Percentiles rank a stretch among this genome's conserved stretches.
phyloP scores from a whole-genome alignment of 495 filamentous ascomycete genomes.

The Penicillium salamii region DNA sequence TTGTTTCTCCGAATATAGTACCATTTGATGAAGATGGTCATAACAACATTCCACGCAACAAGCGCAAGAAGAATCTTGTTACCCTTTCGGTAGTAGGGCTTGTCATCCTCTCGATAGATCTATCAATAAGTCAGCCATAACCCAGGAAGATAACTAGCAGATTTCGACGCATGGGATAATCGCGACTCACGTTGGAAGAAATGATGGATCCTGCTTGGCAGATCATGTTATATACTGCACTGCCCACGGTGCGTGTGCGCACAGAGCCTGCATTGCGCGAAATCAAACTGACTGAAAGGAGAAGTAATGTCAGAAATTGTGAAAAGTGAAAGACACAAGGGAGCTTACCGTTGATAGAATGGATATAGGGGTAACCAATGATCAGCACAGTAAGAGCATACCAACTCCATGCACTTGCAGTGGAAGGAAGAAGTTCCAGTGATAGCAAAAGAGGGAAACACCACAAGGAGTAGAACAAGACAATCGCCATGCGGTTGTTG shows the following conservation, averaged over 20 bases:
- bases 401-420: slow-evolving; percentile 13
- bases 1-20: slow-evolving; percentile 36
- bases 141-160: too few relatives aligned
- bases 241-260: slow-evolving; percentile 30
- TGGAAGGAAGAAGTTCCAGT: slow-evolving; percentile 11
- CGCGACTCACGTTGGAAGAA: slow-evolving; percentile 12
- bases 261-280: slow-evolving; percentile 34
- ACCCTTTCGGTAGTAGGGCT: slow-evolving; percentile 15
- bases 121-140: neutral
- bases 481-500: slow-evolving; percentile 47
- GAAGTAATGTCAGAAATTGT: neutral
- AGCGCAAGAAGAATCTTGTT: slow-evolving; percentile 15
- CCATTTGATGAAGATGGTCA: slow-evolving; percentile 20
- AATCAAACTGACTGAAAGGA: slow-evolving; percentile 12
- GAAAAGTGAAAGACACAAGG: neutral
- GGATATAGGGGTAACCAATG: slow-evolving; percentile 23
- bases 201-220: slow-evolving; percentile 10
- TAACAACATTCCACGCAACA: slow-evolving; percentile 9
- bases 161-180: too few relatives aligned
- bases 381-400: slow-evolving; percentile 18
- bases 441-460: slow-evolving; percentile 44
- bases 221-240: slow-evolving; percentile 21
- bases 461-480: slow-evolving; percentile 51
- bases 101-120: slow-evolving; percentile 11
- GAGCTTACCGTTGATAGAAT: slow-evolving; percentile 25